Evolutionary conservation across 73 alveolate species (phyloP).

Genomic region (Paramecium pentaurelia): DNA sequence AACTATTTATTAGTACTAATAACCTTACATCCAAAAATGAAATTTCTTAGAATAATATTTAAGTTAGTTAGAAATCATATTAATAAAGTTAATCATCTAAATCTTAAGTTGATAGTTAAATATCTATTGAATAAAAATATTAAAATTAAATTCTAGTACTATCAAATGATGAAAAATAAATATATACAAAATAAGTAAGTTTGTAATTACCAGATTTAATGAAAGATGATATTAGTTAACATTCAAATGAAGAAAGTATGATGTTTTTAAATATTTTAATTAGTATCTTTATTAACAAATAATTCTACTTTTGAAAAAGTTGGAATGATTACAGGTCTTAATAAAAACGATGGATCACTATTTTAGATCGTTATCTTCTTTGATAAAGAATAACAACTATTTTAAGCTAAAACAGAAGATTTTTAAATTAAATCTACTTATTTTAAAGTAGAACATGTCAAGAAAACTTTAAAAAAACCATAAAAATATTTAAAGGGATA

Average conservation of each 20-base stretch:
- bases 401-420: not conserved
- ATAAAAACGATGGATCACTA: not conserved
- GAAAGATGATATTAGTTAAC: not conserved
- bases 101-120: not conserved
- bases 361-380: not conserved
- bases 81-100: not conserved
- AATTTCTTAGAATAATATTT: no score
- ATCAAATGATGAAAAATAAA: not conserved
- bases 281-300: not conserved
- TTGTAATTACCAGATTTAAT: conserved; percentile 3
- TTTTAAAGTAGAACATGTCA: conserved; percentile 5
- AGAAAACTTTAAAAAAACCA: not conserved
- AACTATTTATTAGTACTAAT: not conserved
- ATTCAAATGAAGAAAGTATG: not conserved
- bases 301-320: not conserved
- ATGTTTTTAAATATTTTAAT: not conserved
- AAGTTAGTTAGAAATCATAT: not conserved
- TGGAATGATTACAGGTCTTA: not conserved
- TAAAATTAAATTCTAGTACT: not conserved
- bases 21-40: not conserved
- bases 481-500: conserved; percentile 1
- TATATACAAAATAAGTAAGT: not conserved
- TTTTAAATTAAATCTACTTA: not conserved
- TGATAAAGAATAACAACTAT: not conserved
- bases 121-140: not conserved